These are phyloP conservation scores for Aspergillus brunneoviolaceus DNA, from an alignment of 2,329 filamentous ascomycete species.

Conservation along the genomic window DNA sequence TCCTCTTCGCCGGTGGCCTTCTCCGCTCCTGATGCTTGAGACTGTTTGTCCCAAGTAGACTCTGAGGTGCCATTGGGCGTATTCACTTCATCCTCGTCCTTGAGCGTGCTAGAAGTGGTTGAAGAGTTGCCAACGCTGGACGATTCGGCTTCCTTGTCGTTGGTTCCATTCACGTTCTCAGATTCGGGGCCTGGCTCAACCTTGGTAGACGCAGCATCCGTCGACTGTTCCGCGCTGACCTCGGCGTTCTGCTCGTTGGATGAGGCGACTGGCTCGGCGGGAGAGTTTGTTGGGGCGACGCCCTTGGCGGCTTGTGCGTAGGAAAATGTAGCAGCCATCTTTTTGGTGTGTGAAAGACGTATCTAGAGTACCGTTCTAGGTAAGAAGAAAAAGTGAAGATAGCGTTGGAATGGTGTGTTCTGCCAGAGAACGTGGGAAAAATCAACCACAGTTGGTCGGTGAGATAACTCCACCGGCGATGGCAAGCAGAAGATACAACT, in stretches of 20 bases:
- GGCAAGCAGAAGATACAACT: slow-evolving; percentile 25
- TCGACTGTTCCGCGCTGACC: slow-evolving; percentile 28
- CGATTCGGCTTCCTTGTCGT: slow-evolving; percentile 42
- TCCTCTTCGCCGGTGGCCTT: slow-evolving; percentile 42
- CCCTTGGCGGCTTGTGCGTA: slow-evolving; percentile 96
- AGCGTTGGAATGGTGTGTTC: slow-evolving; percentile 17
- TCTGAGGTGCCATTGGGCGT: slow-evolving; percentile 65
- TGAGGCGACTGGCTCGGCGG: slow-evolving; percentile 35
- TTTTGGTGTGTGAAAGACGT: slow-evolving; percentile 12
- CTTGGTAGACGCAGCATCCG: slow-evolving; percentile 43
- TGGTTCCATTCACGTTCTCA: slow-evolving; percentile 38
- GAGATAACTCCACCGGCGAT: slow-evolving; percentile 28
- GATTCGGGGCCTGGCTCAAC: slow-evolving; percentile 44
- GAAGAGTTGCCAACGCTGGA: slow-evolving; percentile 54
- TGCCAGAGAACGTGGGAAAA: slow-evolving; percentile 30
- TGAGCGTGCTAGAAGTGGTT: slow-evolving; percentile 54
- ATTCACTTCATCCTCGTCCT: slow-evolving; percentile 62
- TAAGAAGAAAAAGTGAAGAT: slow-evolving; percentile 9
- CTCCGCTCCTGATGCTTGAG: slow-evolving; percentile 64
- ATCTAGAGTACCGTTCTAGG: slow-evolving; percentile 21
- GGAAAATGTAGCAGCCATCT: slow-evolving; percentile 66
- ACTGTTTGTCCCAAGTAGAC: slow-evolving; percentile 66
- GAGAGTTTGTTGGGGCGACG: slow-evolving; percentile 52
- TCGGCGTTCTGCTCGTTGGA: slow-evolving; percentile 31
- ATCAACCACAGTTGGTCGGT: slow-evolving; percentile 22